A percentile compares a stretch with the other conserved stretches of the same genome.
Conservation (phyloP, 2,329 filamentous ascomycete genomes). For the Fusarium siculi region DNA sequence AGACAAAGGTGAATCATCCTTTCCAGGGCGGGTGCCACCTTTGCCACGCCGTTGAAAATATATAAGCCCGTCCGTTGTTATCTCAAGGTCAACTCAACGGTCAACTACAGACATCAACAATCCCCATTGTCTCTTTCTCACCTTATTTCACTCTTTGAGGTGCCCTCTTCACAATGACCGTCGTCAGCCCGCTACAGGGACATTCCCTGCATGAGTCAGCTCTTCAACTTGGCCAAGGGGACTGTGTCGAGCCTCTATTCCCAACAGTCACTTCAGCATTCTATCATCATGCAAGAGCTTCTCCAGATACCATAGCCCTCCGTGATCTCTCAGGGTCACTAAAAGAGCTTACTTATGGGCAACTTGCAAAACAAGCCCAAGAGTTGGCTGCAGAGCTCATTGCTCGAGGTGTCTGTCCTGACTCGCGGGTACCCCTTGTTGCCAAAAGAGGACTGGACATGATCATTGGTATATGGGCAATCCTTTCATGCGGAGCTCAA, state of each 20-base stretch:
- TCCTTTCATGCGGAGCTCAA: constrained; percentile 67
- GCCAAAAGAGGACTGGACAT: constrained; percentile 66
- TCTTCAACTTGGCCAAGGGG: constrained; percentile 29
- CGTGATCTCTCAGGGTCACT: constrained; percentile 48
- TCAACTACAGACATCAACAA: constrained; percentile 18
- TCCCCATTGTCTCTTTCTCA: constrained; percentile 26
- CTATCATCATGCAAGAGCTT: constrained; percentile 50
- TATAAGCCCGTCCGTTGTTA: constrained; percentile 32
- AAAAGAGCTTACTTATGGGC: constrained; percentile 55
- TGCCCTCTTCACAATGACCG: constrained; percentile 14
- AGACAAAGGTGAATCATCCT: constrained; percentile 28
- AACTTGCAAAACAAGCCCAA: constrained; percentile 57
- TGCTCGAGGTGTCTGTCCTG: constrained; percentile 52
- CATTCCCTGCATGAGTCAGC: neutral
- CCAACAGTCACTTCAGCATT: constrained; percentile 53
- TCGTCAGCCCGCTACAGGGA: constrained; percentile 1
- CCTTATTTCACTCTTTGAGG: neutral
- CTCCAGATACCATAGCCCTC: constrained; percentile 53
- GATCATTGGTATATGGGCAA: constrained; percentile 66
- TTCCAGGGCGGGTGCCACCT: constrained; percentile 24
- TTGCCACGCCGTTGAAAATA: constrained; percentile 30
- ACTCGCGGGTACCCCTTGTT: constrained; percentile 64
- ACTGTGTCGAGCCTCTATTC: constrained; percentile 47
- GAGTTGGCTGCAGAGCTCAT: constrained; percentile 54
- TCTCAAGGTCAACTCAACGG: constrained; percentile 36